These are phyloP conservation scores for Agrocybe praecox DNA, from an alignment of 768 basidiomycete species.

Conservation along the genomic window DNA sequence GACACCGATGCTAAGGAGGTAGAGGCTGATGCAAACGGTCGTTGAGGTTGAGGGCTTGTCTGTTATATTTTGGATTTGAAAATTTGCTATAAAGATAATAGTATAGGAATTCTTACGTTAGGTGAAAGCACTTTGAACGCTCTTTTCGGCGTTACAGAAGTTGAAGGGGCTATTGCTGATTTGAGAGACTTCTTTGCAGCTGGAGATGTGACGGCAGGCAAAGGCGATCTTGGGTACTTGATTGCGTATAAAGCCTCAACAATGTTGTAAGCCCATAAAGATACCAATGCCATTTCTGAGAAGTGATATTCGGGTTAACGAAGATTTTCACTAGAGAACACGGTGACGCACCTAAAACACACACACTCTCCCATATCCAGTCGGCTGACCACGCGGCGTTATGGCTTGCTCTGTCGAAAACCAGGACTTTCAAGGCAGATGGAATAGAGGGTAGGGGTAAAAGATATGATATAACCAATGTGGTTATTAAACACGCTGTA, in stretches of 20 bases:
- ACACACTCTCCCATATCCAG: constrained; percentile 40
- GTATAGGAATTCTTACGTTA: constrained; percentile 27
- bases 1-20: constrained; percentile 29
- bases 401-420: constrained; percentile 16
- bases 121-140: constrained; percentile 42
- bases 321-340: background rate
- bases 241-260: constrained; percentile 42
- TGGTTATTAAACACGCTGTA: constrained; percentile 33
- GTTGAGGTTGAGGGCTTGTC: constrained; percentile 45
- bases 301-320: background rate
- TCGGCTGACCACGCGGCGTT: constrained; percentile 34
- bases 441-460: constrained; percentile 44
- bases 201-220: constrained; percentile 34
- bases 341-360: constrained; percentile 35
- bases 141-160: constrained; percentile 34
- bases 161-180: constrained; percentile 18
- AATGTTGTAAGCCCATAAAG: constrained; percentile 41
- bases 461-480: constrained; percentile 37
- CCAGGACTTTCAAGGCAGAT: constrained; percentile 28
- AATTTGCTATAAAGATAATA: background rate
- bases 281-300: constrained; percentile 34
- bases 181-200: constrained; percentile 21
- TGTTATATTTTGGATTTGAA: constrained; percentile 11
- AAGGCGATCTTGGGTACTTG: constrained; percentile 42
- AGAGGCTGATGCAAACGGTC: constrained; percentile 39